Base-by-base conservation (phyloP, 495 filamentous ascomycete genomes). In the Patellaria atrata region DNA sequence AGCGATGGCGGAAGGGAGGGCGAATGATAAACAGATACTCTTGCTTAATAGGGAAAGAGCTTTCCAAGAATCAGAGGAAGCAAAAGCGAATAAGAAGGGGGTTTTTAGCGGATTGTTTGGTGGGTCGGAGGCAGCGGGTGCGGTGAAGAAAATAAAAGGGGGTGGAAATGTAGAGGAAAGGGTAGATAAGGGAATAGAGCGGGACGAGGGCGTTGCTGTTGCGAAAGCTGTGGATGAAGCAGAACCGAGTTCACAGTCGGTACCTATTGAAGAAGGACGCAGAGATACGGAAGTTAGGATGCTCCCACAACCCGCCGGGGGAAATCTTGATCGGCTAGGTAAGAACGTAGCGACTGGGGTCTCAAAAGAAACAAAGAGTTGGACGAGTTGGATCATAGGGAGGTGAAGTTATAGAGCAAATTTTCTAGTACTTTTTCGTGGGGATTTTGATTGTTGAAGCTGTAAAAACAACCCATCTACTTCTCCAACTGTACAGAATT, bases 31-130 rank as follows among this genome's bases (percentile, higher is more conserved):
- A 16, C 49, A 52, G 42, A 38, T 48, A 26, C 33, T 55, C 35
- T 38, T 55, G 22, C 33, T 55, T 11, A 55, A 55, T 38, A 35
- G 42, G 29, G 47, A 53, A 35, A 34, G 50, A 14, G 57, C 55
- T 15, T 47, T 47, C 14, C 32, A 38, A 15, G 46, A 53, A 42
- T 44, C 53, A 18, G 31, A 35, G 11, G 38, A 37, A 30, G 47
- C 32, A 33, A 40, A 47, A 37, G 33, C 37, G 37, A 42, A 40
- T 8, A 37, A 37, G 33, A 41, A 43, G 17, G 54, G 55, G 19
- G 30, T 50, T 40, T 42, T 53, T n/a, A 37, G 47, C 9, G 51
- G 39, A 31, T 21, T 51, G 12, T 42, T 48, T 31, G 38, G 51
- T 7, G 47, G 43, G 9, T 35, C 48, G 27, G 38, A 37, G 36